Conservation (phyloP, 208 protist species). For the Borovskyia barvae region DNA sequence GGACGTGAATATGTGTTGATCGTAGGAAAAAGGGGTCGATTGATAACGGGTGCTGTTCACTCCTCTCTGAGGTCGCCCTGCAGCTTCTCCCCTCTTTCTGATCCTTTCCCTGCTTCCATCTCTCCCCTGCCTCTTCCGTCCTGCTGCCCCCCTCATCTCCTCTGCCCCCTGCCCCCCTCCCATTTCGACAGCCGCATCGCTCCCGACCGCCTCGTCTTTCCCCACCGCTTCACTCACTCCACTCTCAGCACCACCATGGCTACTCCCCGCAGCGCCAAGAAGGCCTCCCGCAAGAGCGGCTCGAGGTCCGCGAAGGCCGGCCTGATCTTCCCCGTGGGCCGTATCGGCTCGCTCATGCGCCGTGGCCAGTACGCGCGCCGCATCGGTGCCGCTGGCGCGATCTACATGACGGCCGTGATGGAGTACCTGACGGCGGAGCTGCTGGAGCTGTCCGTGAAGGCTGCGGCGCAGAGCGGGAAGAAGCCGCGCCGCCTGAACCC, state of each 20-base stretch:
- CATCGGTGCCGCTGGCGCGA: slow-evolving; percentile 96
- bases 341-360: slow-evolving; percentile 95
- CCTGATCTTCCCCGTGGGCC: slow-evolving; percentile 99
- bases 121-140: too few relatives aligned
- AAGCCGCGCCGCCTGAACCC: slow-evolving; percentile 70
- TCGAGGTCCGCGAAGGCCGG: slow-evolving; percentile 95
- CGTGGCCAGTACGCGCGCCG: slow-evolving; percentile 96
- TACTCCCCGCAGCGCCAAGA: slow-evolving; percentile 69
- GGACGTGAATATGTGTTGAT: too few relatives aligned
- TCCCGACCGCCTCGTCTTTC: background rate
- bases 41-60: too few relatives aligned
- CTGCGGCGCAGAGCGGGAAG: slow-evolving; percentile 62
- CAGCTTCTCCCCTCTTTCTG: too few relatives aligned
- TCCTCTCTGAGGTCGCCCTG: too few relatives aligned
- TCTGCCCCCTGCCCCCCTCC: too few relatives aligned
- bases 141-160: too few relatives aligned
- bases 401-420: slow-evolving; percentile 98
- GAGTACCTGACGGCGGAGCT: slow-evolving; percentile 96
- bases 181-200: background rate
- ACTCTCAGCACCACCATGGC: slow-evolving; percentile 35
- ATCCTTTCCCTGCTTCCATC: too few relatives aligned
- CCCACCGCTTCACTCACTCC: background rate
- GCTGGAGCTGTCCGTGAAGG: slow-evolving; percentile 83
- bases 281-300: slow-evolving; percentile 69
- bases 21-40: too few relatives aligned